Percentiles rank a stretch among this genome's conserved stretches.
Conservation (phyloP, 2,329 filamentous ascomycete species). For the Colletotrichum viniferum region DNA sequence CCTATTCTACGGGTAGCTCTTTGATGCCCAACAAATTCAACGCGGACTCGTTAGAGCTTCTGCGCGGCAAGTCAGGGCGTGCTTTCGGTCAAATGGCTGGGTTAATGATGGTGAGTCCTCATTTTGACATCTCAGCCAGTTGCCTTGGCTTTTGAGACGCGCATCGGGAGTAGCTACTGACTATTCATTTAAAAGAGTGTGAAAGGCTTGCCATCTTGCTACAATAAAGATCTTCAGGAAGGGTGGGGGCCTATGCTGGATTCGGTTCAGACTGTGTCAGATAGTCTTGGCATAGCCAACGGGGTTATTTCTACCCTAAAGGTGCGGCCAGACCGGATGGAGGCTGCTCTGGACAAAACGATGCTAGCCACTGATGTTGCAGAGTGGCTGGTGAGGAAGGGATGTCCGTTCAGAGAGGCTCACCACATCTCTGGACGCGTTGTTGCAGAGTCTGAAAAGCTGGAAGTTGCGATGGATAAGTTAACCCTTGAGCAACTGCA, state of each 20-base stretch:
- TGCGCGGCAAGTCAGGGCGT: conserved; percentile 38
- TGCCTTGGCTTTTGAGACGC: conserved; percentile 13
- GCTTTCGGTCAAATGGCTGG: conserved; percentile 54
- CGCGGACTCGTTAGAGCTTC: conserved; percentile 26
- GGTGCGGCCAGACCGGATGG: conserved; percentile 72
- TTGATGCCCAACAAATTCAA: conserved; percentile 28
- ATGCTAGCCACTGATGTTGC: conserved; percentile 75
- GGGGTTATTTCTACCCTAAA: conserved; percentile 66
- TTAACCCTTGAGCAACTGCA: conserved; percentile 70
- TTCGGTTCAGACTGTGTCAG: conserved; percentile 73
- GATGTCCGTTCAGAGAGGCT: conserved; percentile 77
- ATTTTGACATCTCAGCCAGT: conserved; percentile 28
- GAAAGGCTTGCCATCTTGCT: conserved; percentile 70
- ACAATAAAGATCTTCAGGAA: conserved; percentile 82
- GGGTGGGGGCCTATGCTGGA: conserved; percentile 76
- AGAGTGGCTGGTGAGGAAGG: conserved; percentile 65
- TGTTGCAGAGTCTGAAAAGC: conserved; percentile 72
- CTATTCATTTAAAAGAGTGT: conserved; percentile 42
- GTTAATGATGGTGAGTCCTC: conserved; percentile 59
- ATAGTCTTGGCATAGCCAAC: conserved; percentile 76
- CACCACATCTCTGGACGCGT: conserved; percentile 77
- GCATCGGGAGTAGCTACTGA: conserved; percentile 32
- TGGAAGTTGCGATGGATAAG: conserved; percentile 69
- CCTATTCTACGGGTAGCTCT: conserved; percentile 26
- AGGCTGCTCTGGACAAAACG: conserved; percentile 70